Conservation (phyloP, 1,139 yeast species). For the Taphrina confusa region DNA sequence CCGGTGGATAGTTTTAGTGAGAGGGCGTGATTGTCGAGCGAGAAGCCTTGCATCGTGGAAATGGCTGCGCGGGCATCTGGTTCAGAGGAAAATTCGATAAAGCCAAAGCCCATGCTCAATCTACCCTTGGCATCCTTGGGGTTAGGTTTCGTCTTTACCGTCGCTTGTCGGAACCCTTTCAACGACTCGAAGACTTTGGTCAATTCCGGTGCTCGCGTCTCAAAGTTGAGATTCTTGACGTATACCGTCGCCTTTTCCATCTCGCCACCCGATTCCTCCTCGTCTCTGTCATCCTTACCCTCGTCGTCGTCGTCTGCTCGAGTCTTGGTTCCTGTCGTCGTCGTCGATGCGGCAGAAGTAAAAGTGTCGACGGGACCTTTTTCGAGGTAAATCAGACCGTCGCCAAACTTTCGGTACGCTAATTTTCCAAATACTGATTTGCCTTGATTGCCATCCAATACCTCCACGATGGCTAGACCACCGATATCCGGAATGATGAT, state of each 20-base stretch:
- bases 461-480: constrained; percentile 93
- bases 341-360: constrained; percentile 46
- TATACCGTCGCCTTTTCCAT: constrained; percentile 85
- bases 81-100: constrained; percentile 79
- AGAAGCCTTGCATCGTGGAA: constrained; percentile 69
- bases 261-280: constrained; percentile 53
- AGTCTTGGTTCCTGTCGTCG: constrained; percentile 46
- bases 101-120: constrained; percentile 96
- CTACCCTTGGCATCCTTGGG: constrained; percentile 65
- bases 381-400: constrained; percentile 81
- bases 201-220: constrained; percentile 65
- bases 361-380: constrained; percentile 89
- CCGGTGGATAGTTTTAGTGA: constrained; percentile 80
- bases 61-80: constrained; percentile 80
- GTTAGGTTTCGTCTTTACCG: constrained; percentile 86
- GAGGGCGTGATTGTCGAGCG: constrained; percentile 84
- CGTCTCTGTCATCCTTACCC: constrained; percentile 44
- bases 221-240: constrained; percentile 86
- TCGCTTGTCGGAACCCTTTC: constrained; percentile 79
- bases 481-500: constrained; percentile 95
- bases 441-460: constrained; percentile 77
- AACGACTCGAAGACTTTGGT: constrained; percentile 64
- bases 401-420: constrained; percentile 83
- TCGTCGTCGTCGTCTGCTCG: constrained; percentile 44
- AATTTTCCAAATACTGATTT: constrained; percentile 85